Evolutionary conservation across 2,329 filamentous ascomycete species (phyloP).

Genomic region (Talaromyces sp.): DNA sequence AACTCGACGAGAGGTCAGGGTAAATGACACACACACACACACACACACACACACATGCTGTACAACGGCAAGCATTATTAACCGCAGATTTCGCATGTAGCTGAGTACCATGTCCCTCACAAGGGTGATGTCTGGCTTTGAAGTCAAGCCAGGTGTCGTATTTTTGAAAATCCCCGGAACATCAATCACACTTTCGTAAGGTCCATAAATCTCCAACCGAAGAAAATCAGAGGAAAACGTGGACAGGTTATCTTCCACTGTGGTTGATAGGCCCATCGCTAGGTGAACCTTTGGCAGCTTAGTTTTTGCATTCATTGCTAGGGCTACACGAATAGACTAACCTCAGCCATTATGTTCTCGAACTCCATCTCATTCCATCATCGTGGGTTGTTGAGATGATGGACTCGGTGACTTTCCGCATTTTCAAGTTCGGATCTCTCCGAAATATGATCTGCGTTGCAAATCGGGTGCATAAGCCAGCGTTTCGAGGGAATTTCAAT

Average conservation of each 20-base stretch:
- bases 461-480: slow-evolving; percentile 59
- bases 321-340: too few species aligned
- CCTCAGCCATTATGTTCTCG: too few species aligned
- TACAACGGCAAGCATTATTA: slow-evolving; percentile 95
- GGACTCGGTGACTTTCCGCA: too few species aligned
- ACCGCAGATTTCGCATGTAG: slow-evolving; percentile 98
- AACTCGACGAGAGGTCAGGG: slow-evolving; percentile 78
- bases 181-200: slow-evolving; percentile 8
- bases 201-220: slow-evolving; percentile 7
- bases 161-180: slow-evolving; percentile 6
- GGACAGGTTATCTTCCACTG: slow-evolving; percentile 14
- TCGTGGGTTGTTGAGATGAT: too few species aligned
- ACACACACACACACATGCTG: too few species aligned
- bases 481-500: slow-evolving; percentile 57
- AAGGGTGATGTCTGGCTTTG: slow-evolving; percentile 18
- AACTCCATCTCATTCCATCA: too few species aligned
- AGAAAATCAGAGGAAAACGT: slow-evolving; percentile 5
- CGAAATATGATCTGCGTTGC: slow-evolving; percentile 57
- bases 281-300: slow-evolving; percentile 22
- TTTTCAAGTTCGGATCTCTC: too few species aligned
- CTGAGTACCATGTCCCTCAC: slow-evolving; percentile 83
- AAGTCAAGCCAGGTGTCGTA: slow-evolving; percentile 23
- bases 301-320: too few species aligned
- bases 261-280: slow-evolving; percentile 20
- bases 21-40: too few species aligned